Evolutionary conservation across 2,329 filamentous ascomycete genomes (phyloP), one percentile per base, ranked within the genome.

Genomic region (Aspergillus japonicus): DNA sequence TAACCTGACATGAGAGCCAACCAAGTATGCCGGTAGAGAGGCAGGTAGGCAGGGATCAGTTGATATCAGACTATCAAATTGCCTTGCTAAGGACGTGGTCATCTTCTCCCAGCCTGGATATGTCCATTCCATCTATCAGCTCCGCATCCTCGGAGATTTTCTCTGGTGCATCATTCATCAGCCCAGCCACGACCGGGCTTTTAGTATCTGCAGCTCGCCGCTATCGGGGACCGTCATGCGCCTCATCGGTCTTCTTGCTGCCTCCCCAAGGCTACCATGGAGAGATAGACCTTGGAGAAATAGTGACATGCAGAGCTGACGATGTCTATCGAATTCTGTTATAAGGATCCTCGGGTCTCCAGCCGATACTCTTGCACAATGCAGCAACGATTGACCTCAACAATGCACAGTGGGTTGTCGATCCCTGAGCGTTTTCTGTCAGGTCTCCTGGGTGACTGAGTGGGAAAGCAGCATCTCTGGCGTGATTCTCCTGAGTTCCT

Each of bases 371-470:
- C 48, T 59, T 59, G 57, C 56, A 59, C 56, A 61, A 61, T 63
- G 50, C 54, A 63, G 62, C 58, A 64, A 60, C 33, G 61, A 63
- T 63, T 63, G 58, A 50, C 61, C 49, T 21, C 42, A 44, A 14
- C 33, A 23, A 33, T 33, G 47, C 39, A 39, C 48, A 61, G 35
- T 54, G 50, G 57, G 56, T 29, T 33, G 66, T 62, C 64, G 66
- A 68, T 68, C 66, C 52, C 56, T 52, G 60, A 66, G 61, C 66
- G 66, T 64, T 66, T 66, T 61, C 65, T 66, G 65, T 67, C 65
- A 64, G 42, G 26, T 5, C 53, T 26, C 16, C 10, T 44, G 23
- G 24, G n/a, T 5, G 19, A 47, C 10, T 47, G n/a, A 23, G 52
- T n/a, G 26, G 31, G 26, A 10, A 29, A 29, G 26, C 26, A 24